phyloP scores from a whole-genome alignment of 306 rosid species.

The Prunus salicina region DNA sequence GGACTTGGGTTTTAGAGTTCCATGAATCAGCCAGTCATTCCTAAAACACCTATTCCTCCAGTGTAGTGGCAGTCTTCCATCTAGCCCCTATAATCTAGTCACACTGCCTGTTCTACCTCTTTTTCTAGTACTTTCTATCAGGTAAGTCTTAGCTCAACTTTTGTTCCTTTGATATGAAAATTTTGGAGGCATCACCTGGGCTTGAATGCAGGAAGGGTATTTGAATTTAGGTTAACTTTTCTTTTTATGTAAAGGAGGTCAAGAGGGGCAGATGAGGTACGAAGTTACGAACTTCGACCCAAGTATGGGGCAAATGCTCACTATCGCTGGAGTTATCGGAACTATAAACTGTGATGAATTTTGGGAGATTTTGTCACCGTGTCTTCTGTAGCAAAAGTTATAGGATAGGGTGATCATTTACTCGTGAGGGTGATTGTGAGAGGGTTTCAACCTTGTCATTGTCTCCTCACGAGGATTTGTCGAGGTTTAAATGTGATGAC shows the following conservation, averaged over 20 bases:
- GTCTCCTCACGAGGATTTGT: neutral
- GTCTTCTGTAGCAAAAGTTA: neutral
- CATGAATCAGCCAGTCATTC: neutral
- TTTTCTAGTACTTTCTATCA: neutral
- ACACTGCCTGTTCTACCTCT: neutral
- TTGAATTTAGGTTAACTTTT: neutral
- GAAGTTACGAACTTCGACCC: neutral
- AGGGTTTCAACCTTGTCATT: neutral
- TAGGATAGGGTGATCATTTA: neutral
- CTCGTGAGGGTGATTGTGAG: neutral
- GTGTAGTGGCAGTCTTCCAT: neutral
- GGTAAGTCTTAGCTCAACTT: neutral
- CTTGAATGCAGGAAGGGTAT: neutral
- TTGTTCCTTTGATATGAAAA: neutral
- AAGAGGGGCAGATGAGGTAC: neutral
- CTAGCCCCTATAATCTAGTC: neutral
- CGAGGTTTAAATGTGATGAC: neutral
- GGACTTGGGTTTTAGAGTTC: neutral
- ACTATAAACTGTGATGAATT: neutral
- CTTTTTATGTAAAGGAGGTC: neutral
- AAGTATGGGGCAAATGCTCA: neutral
- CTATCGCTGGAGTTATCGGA: neutral
- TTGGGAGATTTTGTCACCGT: neutral
- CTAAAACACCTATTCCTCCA: neutral
- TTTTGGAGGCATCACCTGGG: neutral